Evolutionary conservation across 2,329 filamentous ascomycete genomes (phyloP).

Genomic region (Penicillium janthinellum): DNA sequence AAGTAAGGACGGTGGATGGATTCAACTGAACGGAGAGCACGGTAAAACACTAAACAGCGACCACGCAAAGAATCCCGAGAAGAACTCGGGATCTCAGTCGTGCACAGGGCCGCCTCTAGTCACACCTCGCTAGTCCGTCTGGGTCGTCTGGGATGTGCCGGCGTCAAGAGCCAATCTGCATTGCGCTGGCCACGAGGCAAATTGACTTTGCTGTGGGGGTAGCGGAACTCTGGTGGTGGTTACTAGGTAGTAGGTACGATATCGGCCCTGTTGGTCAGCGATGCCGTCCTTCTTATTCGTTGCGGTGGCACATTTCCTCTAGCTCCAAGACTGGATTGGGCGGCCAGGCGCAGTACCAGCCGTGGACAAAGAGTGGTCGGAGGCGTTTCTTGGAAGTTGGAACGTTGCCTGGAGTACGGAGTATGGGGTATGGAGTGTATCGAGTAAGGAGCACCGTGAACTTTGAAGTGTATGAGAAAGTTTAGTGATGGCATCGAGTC

Average conservation of each 20-base stretch:
- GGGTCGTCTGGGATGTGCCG: background rate
- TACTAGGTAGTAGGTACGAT: background rate
- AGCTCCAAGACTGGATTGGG: background rate
- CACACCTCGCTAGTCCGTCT: background rate
- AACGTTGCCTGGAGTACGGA: background rate
- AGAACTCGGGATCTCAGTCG: background rate
- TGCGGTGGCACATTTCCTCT: background rate
- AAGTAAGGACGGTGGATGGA: no score
- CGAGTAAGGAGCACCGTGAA: background rate
- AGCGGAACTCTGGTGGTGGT: background rate
- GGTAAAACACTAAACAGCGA: no score
- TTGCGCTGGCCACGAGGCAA: background rate
- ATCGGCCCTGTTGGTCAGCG: background rate
- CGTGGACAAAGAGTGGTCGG: background rate
- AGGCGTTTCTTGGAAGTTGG: background rate
- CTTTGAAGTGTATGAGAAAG: background rate
- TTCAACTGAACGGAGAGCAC: no score
- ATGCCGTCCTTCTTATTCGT: background rate
- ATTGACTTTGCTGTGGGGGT: background rate
- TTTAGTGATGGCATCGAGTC: background rate
- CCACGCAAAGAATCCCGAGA: background rate
- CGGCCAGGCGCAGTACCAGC: background rate
- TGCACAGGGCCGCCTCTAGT: background rate
- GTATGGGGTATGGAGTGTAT: background rate
- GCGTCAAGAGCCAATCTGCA: constrained; percentile 7